phyloP scores from a whole-genome alignment of 2,329 filamentous ascomycete species.

The Decorospora gaudefroyi region DNA sequence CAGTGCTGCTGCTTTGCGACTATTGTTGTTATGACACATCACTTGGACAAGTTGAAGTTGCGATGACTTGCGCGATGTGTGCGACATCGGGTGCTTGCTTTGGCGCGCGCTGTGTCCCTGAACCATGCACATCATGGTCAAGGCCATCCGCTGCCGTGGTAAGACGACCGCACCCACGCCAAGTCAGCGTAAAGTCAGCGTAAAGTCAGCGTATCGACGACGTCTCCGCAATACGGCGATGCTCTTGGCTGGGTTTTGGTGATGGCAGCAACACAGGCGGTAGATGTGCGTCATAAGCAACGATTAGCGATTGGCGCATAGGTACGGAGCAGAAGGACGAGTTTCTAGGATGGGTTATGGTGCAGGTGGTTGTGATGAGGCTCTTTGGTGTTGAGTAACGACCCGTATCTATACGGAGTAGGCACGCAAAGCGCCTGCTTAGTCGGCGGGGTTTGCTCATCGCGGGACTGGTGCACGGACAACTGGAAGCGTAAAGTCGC shows the following conservation, averaged over 20 bases:
- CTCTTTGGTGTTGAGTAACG: conserved; percentile 5
- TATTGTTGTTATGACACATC: background rate
- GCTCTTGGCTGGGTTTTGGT: too few species aligned
- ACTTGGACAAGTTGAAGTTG: too few species aligned
- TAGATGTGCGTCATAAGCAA: too few species aligned
- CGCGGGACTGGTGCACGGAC: conserved; percentile 21
- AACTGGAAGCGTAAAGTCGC: conserved; percentile 27
- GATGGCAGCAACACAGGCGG: too few species aligned
- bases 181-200: background rate
- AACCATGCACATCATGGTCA: background rate
- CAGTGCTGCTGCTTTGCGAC: background rate
- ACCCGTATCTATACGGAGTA: background rate
- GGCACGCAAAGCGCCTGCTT: conserved; percentile 7
- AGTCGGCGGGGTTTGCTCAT: conserved; percentile 11
- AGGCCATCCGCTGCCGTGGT: background rate
- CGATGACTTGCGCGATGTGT: background rate
- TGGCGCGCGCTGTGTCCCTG: background rate
- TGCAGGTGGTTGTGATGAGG: background rate
- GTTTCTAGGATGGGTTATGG: too few species aligned
- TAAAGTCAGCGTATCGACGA: background rate
- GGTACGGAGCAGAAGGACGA: too few species aligned
- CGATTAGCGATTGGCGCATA: too few species aligned
- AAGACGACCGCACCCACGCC: background rate
- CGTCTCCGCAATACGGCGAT: background rate
- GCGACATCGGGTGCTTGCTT: background rate